Evolutionary conservation across 257 asterid species (phyloP), one percentile per base, ranked within the genome.

Genomic region (Lycium ferocissimum): DNA sequence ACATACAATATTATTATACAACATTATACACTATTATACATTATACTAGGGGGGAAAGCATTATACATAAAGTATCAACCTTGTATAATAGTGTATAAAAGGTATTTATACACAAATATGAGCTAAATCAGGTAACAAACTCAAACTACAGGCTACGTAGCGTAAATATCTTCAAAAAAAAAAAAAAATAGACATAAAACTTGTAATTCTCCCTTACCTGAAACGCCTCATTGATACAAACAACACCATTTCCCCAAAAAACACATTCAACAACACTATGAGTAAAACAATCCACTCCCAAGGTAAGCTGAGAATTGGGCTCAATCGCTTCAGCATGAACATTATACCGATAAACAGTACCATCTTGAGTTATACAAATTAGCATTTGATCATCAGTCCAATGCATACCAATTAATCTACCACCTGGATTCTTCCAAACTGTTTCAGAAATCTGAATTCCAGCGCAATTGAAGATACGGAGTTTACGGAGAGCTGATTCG

Each of bases 161-260:
- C 33, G 1, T 26, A 26, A 26, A 26, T 26, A 26, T 26, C 33
- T 26, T 26, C 33, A 26, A 26, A 26, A 26, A 26, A 26, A 26
- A 26, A 26, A 26, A 26, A 26, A 40, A 40, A 40, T 2, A 40
- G 45, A 40, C 45, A 40, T 40, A 40, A 6, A 40, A 6, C 45
- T 26, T 26, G 45, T 2, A 40, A 40, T 40, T 40, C 0, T 40
- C 5, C 6, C 45, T 40, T 59, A 96, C 84, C 85, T 92, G 93
- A 62, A 95, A 92, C 0, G 97, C 99, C 86, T 95, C 98, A 54
- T 92, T 94, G 75, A 95, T 89, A 71, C 98, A 96, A 9, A 94
- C 98, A 37, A 95, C 93, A 54, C 98, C 98, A 81, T 92, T 97
- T 38, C 95, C 97, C 98, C 97, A 96, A 80, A 96, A 96, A 3